phyloP scores from a whole-genome alignment of 2,329 filamentous ascomycete genomes.

The Colletotrichum lupini region DNA sequence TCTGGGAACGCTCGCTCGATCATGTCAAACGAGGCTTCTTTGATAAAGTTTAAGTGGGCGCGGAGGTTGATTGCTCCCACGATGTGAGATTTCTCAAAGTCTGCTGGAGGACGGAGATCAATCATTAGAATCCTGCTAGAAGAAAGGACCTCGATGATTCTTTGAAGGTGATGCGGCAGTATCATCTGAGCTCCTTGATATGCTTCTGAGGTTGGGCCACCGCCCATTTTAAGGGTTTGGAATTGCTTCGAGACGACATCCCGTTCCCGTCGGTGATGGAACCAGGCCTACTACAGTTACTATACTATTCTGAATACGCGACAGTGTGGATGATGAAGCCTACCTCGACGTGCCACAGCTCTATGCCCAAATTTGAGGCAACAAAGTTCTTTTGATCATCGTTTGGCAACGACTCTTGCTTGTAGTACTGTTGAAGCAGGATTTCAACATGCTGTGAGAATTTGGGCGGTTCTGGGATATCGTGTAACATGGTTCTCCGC shows the following conservation, averaged over 20 bases:
- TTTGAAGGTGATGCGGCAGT: conserved; percentile 61
- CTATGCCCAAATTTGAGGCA: conserved; percentile 64
- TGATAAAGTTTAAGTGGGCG: conserved; percentile 60
- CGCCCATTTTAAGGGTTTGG: conserved; percentile 55
- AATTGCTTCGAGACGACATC: conserved; percentile 58
- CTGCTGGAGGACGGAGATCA: conserved; percentile 58
- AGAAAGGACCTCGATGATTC: conserved; percentile 61
- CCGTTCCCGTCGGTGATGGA: conserved; percentile 62
- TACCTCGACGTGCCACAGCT: conserved; percentile 61
- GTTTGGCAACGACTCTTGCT: conserved; percentile 58
- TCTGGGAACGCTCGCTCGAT: conserved; percentile 62
- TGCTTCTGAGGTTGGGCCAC: conserved; percentile 42
- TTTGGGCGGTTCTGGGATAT: conserved; percentile 54
- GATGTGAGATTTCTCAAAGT: conserved; percentile 64
- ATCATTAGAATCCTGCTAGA: conserved; percentile 59
- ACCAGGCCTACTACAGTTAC: conserved; percentile 56
- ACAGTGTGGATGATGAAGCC: conserved; percentile 32
- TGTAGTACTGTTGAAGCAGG: conserved; percentile 65
- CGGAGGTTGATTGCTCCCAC: conserved; percentile 64
- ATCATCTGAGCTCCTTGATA: conserved; percentile 58
- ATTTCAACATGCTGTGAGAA: conserved; percentile 61
- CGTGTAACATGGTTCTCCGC: conserved; percentile 51
- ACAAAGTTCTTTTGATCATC: conserved; percentile 63
- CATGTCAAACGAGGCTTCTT: conserved; percentile 60
- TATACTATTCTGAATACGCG: background rate